A percentile compares a stretch with the other conserved stretches of the same genome.
Conservation (phyloP, 2,329 filamentous ascomycete species). For the Herpotrichia juniperi region DNA sequence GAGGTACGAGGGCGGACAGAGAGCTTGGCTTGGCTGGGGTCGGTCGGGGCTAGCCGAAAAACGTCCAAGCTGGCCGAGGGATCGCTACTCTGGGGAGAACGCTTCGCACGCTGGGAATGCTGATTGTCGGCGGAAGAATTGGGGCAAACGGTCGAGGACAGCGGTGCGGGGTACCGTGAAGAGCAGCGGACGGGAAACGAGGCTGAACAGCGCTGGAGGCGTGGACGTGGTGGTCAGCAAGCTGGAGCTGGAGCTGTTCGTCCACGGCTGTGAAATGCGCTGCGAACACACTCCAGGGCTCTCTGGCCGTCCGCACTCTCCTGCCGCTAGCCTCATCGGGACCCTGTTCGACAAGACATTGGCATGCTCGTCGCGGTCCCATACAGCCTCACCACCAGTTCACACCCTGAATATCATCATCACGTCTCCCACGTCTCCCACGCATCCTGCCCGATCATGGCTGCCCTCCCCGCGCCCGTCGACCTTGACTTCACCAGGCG, state of each 20-base stretch:
- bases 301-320: slow-evolving; percentile 4
- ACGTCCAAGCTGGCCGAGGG: slow-evolving; percentile 20
- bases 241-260: background rate
- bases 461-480: slow-evolving; percentile 18
- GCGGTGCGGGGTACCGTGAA: background rate
- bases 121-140: background rate
- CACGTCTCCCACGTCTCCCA: background rate
- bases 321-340: background rate
- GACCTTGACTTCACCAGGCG: slow-evolving; percentile 37
- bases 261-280: background rate
- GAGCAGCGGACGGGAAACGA: background rate
- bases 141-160: background rate
- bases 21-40: slow-evolving; percentile 24
- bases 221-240: background rate
- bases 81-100: background rate
- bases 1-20: slow-evolving; percentile 39
- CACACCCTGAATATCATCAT: background rate
- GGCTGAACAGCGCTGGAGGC: background rate
- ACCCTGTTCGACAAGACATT: background rate
- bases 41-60: slow-evolving; percentile 31
- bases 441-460: slow-evolving; percentile 11
- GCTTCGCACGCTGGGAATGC: background rate
- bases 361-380: background rate
- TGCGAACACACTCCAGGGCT: no score
- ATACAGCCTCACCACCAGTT: background rate